Percentiles rank a stretch among this genome's conserved stretches.
phyloP scores from a whole-genome alignment of 2,329 filamentous ascomycete genomes.

The Lasiodiplodia gonubiensis region DNA sequence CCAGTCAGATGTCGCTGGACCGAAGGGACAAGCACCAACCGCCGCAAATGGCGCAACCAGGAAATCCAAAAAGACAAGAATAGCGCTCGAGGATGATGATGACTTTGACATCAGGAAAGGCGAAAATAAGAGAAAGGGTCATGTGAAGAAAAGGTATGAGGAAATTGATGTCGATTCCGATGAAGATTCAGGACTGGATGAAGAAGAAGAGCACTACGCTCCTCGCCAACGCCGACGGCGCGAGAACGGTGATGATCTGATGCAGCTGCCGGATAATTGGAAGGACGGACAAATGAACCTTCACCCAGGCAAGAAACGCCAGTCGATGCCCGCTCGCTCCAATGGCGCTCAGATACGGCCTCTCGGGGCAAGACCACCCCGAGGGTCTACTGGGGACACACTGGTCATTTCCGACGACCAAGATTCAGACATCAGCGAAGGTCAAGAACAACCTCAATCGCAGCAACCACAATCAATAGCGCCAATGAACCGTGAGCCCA shows the following conservation, averaged over 20 bases:
- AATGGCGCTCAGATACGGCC: slow-evolving; percentile 38
- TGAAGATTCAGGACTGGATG: slow-evolving; percentile 45
- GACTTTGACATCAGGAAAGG: slow-evolving; percentile 44
- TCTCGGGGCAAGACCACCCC: slow-evolving; percentile 33
- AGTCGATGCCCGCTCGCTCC: slow-evolving; percentile 35
- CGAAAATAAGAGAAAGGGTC: not conserved
- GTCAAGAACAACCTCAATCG: not conserved
- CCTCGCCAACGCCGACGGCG: slow-evolving; percentile 24
- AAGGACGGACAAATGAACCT: slow-evolving; percentile 40
- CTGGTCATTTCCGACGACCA: slow-evolving; percentile 42
- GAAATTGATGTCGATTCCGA: slow-evolving; percentile 55
- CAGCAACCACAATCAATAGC: not conserved
- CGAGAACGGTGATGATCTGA: slow-evolving; percentile 38
- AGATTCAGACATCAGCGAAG: slow-evolving; percentile 33
- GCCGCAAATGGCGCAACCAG: slow-evolving; percentile 36
- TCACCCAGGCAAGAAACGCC: slow-evolving; percentile 36
- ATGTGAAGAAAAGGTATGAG: slow-evolving; percentile 45
- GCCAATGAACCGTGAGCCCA: slow-evolving; percentile 32
- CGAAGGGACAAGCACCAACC: slow-evolving; percentile 30
- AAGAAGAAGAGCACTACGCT: slow-evolving; percentile 36
- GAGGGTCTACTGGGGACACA: slow-evolving; percentile 39
- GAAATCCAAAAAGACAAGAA: slow-evolving; percentile 42
- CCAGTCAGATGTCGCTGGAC: slow-evolving; percentile 43
- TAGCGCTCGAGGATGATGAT: slow-evolving; percentile 49
- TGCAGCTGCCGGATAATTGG: slow-evolving; percentile 51